Conservation (phyloP, 441 rosid genomes). For the Geranium incanum region DNA sequence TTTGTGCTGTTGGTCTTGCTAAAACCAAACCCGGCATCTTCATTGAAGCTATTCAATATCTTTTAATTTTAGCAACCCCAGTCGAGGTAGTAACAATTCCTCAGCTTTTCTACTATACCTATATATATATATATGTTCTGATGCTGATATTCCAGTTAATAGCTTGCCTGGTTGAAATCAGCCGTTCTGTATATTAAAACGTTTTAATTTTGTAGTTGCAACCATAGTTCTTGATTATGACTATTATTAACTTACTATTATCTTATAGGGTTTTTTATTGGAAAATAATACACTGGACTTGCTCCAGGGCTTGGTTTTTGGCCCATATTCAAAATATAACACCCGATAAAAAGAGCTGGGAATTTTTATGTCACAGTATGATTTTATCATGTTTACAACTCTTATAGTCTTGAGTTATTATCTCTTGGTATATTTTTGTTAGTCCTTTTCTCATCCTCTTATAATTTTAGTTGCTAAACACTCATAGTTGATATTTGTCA, state of each 20-base stretch:
- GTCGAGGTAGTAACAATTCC: slow-evolving; percentile 52
- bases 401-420: neutral
- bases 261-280: neutral
- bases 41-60: slow-evolving; percentile 86
- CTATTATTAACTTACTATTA: neutral
- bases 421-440: neutral
- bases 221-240: neutral
- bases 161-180: neutral
- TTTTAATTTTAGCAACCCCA: slow-evolving; percentile 85
- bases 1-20: slow-evolving; percentile 87
- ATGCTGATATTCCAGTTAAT: slow-evolving; percentile 10
- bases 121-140: slow-evolving; percentile 1
- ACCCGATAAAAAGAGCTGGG: neutral
- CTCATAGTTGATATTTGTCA: neutral
- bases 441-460: neutral
- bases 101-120: slow-evolving; percentile 6
- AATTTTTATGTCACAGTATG: neutral
- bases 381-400: neutral
- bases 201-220: neutral
- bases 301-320: neutral
- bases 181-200: neutral
- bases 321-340: neutral
- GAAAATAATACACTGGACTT: neutral
- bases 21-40: slow-evolving; percentile 80
- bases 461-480: neutral